A percentile compares a stretch with the other conserved stretches of the same genome.
These are phyloP conservation scores for Rhodotorula sp. DNA, from an alignment of 1,284 basidiomycete species.

Conservation along the genomic window DNA sequence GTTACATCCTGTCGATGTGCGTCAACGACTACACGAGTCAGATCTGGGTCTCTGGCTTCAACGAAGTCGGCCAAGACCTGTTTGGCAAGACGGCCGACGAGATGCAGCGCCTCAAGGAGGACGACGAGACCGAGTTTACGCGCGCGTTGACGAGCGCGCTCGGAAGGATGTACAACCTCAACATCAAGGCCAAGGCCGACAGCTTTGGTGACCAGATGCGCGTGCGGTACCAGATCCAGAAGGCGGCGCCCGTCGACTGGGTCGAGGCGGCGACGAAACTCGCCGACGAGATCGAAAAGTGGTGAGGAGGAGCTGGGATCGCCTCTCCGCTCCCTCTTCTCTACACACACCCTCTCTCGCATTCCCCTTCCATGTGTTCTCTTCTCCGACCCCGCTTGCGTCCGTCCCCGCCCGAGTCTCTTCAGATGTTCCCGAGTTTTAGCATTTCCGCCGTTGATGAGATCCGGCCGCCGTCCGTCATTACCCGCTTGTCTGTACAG, in stretches of 20 bases:
- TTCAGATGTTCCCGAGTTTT: too few relatives aligned
- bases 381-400: not conserved
- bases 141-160: constrained; percentile 64
- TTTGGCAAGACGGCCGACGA: constrained; percentile 81
- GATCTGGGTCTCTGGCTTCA: constrained; percentile 93
- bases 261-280: constrained; percentile 61
- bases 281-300: constrained; percentile 21
- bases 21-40: constrained; percentile 85
- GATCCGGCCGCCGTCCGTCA: too few relatives aligned
- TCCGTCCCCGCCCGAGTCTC: not conserved
- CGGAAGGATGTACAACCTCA: constrained; percentile 75
- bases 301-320: constrained; percentile 5
- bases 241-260: constrained; percentile 66
- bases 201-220: constrained; percentile 70
- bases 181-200: constrained; percentile 83
- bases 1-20: constrained; percentile 86
- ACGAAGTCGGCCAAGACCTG: constrained; percentile 77
- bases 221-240: constrained; percentile 75
- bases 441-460: too few relatives aligned
- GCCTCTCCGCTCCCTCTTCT: not conserved
- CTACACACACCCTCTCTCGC: not conserved
- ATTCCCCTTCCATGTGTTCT: not conserved
- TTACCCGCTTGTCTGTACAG: too few relatives aligned
- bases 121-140: constrained; percentile 64
- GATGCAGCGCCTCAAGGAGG: constrained; percentile 68